phyloP scores from a whole-genome alignment of 345 rosid species.

The Clausena lansium region DNA sequence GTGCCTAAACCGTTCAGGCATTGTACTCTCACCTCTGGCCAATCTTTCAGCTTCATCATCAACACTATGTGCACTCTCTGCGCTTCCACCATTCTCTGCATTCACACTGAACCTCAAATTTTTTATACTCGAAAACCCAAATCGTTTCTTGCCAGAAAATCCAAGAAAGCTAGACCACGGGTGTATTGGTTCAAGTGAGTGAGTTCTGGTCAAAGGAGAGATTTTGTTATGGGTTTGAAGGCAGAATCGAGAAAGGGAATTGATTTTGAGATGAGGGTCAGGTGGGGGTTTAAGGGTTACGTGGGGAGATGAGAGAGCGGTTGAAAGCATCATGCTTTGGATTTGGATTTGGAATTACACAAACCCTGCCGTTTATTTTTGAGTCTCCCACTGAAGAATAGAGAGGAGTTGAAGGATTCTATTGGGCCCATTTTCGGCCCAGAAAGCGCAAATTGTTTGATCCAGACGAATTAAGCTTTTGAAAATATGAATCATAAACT shows the following conservation, averaged over 20 bases:
- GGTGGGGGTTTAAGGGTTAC: constrained; percentile 8
- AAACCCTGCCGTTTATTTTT: neutral
- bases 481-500: too few relatives aligned
- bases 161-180: neutral
- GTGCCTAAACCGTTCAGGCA: constrained; percentile 87
- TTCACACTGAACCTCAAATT: constrained; percentile 31
- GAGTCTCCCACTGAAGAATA: neutral
- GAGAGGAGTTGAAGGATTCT: neutral
- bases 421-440: neutral
- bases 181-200: constrained; percentile 1
- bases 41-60: constrained; percentile 58
- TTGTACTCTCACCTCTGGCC: constrained; percentile 69
- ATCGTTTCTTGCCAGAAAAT: constrained; percentile 9
- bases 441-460: neutral
- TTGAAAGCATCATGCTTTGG: constrained; percentile 3
- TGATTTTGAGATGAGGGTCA: constrained; percentile 12
- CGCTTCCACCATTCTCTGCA: constrained; percentile 32
- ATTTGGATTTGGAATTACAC: neutral
- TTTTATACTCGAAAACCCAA: constrained; percentile 16
- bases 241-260: constrained; percentile 14
- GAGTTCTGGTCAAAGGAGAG: neutral
- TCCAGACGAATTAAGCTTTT: neutral
- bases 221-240: constrained; percentile 6
- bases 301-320: constrained; percentile 6
- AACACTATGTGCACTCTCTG: constrained; percentile 11